These are phyloP conservation scores for Cordyceps pruinosa DNA, from an alignment of 2,329 filamentous ascomycete species.

Conservation along the genomic window DNA sequence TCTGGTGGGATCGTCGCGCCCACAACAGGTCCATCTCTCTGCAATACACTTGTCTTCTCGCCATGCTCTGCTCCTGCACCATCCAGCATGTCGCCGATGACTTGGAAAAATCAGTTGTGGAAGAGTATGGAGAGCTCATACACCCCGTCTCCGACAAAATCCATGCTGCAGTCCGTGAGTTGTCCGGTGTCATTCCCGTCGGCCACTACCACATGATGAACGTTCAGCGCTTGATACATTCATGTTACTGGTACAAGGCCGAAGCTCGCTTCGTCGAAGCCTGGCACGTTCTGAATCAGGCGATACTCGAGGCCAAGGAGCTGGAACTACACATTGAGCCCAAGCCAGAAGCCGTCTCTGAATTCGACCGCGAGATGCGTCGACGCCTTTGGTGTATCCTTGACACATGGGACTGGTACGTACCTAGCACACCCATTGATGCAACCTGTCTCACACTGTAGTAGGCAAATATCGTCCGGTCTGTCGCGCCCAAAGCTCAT, in stretches of 20 bases:
- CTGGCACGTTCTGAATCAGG: constrained; percentile 27
- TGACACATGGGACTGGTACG: constrained; percentile 29
- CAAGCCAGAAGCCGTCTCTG: constrained; percentile 15
- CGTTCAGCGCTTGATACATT: constrained; percentile 25
- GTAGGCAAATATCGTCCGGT: constrained; percentile 29
- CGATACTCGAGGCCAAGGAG: constrained; percentile 25
- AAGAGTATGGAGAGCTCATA: constrained; percentile 16
- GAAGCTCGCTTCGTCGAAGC: constrained; percentile 26
- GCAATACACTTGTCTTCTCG: constrained; percentile 24
- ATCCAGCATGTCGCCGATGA: constrained; percentile 23
- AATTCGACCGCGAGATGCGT: constrained; percentile 26
- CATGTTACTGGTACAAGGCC: constrained; percentile 27
- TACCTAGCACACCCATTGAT: background rate
- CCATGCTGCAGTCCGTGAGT: constrained; percentile 21
- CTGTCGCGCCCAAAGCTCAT: constrained; percentile 29
- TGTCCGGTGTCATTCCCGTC: constrained; percentile 21
- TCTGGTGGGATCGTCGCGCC: constrained; percentile 23
- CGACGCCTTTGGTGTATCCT: constrained; percentile 27
- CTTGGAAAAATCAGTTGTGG: constrained; percentile 17
- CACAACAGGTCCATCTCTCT: constrained; percentile 19
- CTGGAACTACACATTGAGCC: constrained; percentile 23
- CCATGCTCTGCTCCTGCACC: constrained; percentile 24
- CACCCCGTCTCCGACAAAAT: constrained; percentile 21
- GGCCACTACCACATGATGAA: constrained; percentile 23
- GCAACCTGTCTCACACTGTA: background rate